Base-by-base conservation (phyloP, 2,329 filamentous ascomycete species). In the Colletotrichum sublineola region DNA sequence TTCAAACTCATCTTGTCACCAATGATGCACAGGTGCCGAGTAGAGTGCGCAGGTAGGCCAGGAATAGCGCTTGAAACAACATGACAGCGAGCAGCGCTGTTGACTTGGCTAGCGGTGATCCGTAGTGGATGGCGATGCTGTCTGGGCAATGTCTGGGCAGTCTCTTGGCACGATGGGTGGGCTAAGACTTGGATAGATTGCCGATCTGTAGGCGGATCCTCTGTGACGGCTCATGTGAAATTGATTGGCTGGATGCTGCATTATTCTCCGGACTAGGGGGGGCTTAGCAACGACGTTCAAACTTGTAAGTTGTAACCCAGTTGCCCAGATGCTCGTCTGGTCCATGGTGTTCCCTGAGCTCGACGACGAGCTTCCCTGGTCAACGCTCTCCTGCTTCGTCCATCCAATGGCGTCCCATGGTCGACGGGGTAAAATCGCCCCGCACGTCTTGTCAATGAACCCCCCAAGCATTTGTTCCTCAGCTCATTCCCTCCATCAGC, bases 401-500 rank as follows among this genome's bases (percentile, higher is more conserved):
- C 66, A 12, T 72, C 69, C 52, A 48, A 72, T 72, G 69, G 36
- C 52, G 31, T 65, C 9, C 46, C 58, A 42, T 55, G 44, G 65
- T 46, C 58, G 53, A 40, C 60, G 46, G 38, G n/a, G 29, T 20
- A 36, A 56, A 29, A 46, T 36, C 67, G 58, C 61, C 67, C 71
- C 61, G 67, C 71, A 67, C 67, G 67, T 71, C 67, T 71, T 67
- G 63, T 65, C 50, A 56, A 69, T 53, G 58, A 68, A 48, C 69
- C 50, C 53, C 40, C 52, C 44, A 50, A 50, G 46, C 66, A 69
- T 55, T 46, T 63, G 55, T 42, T 71, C 56, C 44, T 75, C 68
- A 75, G 57, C 80, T 83, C 95, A 98, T 98, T 24, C 96, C 96
- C 75, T 94, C 92, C 94, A 98, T 96, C 77, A 98, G 87, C 79